These are phyloP conservation scores for Fraxinus sp. DNA, from an alignment of 305 asterid genomes.

Conservation along the genomic window DNA sequence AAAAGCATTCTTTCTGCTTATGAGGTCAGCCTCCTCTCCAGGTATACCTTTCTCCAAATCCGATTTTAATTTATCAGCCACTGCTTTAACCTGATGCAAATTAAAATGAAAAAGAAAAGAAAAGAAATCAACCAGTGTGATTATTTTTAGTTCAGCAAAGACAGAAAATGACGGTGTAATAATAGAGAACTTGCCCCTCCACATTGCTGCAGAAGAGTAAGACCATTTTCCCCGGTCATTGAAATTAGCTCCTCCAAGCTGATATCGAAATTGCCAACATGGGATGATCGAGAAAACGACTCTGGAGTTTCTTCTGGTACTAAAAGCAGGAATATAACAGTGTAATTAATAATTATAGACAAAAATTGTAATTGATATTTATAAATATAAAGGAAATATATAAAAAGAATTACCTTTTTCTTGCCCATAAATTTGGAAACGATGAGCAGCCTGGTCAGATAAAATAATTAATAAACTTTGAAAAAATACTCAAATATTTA, in stretches of 20 bases:
- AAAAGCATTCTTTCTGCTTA: conserved; percentile 62
- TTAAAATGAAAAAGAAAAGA: neutral
- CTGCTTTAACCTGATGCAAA: conserved; percentile 33
- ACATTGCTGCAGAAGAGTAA: conserved; percentile 52
- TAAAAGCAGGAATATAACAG: conserved; percentile 22
- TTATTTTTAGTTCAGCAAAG: neutral
- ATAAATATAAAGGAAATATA: neutral
- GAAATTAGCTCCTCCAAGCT: conserved; percentile 71
- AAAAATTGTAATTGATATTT: neutral
- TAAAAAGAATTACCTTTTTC: conserved; percentile 47
- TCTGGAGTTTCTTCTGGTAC: conserved; percentile 46
- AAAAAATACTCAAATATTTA: conserved; percentile 4
- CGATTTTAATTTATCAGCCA: conserved; percentile 64
- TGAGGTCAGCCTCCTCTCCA: conserved; percentile 67
- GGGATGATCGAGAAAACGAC: conserved; percentile 35
- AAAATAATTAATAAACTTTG: conserved; percentile 24
- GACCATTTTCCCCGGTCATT: conserved; percentile 62
- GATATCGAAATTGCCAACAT: conserved; percentile 63
- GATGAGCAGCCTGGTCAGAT: conserved; percentile 77
- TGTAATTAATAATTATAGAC: conserved; percentile 7
- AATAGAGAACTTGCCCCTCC: conserved; percentile 80
- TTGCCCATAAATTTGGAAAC: conserved; percentile 69
- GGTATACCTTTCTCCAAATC: conserved; percentile 62
- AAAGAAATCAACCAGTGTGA: neutral
- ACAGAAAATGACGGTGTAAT: conserved; percentile 13